phyloP scores from a whole-genome alignment of 345 rosid genomes.

The Eucalyptus curtisii region DNA sequence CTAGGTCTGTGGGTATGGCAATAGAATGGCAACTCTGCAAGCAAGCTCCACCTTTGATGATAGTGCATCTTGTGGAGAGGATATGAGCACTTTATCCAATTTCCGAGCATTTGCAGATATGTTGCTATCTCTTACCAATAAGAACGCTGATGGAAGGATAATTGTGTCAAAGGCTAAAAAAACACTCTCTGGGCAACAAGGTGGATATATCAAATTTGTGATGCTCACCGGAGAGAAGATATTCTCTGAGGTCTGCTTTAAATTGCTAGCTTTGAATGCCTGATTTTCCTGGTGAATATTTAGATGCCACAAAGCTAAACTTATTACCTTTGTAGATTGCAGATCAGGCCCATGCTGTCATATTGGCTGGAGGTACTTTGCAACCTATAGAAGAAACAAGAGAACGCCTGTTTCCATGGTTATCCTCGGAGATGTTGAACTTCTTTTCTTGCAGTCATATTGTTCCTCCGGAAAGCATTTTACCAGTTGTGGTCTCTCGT shows the following conservation, averaged over 20 bases:
- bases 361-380: constrained; percentile 92
- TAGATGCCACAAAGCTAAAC: not conserved
- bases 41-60: constrained; percentile 17
- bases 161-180: constrained; percentile 56
- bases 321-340: constrained; percentile 39
- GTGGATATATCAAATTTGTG: constrained; percentile 66
- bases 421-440: constrained; percentile 49
- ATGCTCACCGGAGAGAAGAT: constrained; percentile 88
- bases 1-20: constrained; percentile 80
- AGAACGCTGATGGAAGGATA: constrained; percentile 77
- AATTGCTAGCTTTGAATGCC: not conserved
- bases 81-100: constrained; percentile 49
- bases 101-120: constrained; percentile 64
- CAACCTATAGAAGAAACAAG: constrained; percentile 95
- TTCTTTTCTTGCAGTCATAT: constrained; percentile 90
- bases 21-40: constrained; percentile 32
- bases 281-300: not conserved
- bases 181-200: constrained; percentile 29
- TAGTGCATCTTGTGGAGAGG: constrained; percentile 19
- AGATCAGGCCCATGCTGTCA: constrained; percentile 69
- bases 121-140: constrained; percentile 60
- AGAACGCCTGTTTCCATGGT: constrained; percentile 83
- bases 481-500: constrained; percentile 68
- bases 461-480: constrained; percentile 69
- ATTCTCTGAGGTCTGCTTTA: constrained; percentile 65